Evolutionary conservation across 345 rosid species (phyloP), one percentile per base, ranked within the genome.

Genomic region (Acer campestre): DNA sequence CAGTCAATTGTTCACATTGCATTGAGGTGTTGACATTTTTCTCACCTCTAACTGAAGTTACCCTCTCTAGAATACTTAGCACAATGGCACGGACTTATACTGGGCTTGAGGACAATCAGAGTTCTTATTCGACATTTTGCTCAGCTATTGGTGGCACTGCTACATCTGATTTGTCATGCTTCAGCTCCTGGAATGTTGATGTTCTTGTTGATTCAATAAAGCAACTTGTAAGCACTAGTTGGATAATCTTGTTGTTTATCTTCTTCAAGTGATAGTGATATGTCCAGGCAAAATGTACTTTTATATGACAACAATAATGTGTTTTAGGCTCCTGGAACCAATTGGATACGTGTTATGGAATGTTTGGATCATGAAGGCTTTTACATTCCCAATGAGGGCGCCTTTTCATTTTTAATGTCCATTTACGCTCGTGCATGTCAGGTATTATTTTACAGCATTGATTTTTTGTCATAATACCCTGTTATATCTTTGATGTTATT

Each of bases 341-440:
- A 77, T 56, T 84, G 85, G 87, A 71, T 58, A 22, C 46, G 31
- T 70, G 87, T 84, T 27, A 61, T 84, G 62, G 85, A 84, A 70
- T 53, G 72, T 40, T 68, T 84, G 78, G 87, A 84, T 77, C 75
- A 84, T 27, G 85, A 82, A 42, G 87, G 87, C 18, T 84, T 84
- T 67, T 79, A 74, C 67, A 53, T 80, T 61, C 85, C 85, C 44
- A 77, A 77, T 18, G 81, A 84, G 31, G 83, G 77, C 3, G 87
- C 85, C 0, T 84, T 84, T 62, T 77, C 80, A 2, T 74, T 84
- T 73, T 75, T 84, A 18, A 84, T 82, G 85, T 82, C 83, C 55
- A 44, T 75, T 18, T 84, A 79, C 71, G 58, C 78, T 29, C 59
- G 58, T 71, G 80, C 85, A 71, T 84, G 81, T 44, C 81, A 82